Conservation (phyloP, 352 stramenopile species). For the Globisporangium lucens region DNA sequence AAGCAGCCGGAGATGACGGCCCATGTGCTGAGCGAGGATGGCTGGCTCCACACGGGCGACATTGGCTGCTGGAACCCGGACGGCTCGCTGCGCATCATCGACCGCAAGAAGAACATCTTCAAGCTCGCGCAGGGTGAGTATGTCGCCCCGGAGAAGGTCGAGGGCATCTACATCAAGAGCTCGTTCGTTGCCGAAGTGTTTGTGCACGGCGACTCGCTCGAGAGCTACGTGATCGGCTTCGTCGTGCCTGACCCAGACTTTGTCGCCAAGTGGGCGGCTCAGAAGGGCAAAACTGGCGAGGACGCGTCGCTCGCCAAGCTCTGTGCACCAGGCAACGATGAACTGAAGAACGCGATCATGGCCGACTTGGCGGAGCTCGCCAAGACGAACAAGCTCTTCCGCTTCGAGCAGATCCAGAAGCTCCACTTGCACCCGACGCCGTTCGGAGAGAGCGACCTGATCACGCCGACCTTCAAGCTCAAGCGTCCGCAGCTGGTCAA, state of each 20-base stretch:
- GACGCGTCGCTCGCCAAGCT: constrained; percentile 22
- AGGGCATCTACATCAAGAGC: constrained; percentile 92
- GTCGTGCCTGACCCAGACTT: constrained; percentile 92
- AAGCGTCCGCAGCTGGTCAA: constrained; percentile 91
- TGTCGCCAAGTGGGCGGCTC: constrained; percentile 70
- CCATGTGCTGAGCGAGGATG: constrained; percentile 89
- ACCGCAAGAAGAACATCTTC: constrained; percentile 94
- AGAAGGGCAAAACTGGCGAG: constrained; percentile 35
- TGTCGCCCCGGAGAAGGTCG: constrained; percentile 95
- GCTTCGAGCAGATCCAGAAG: constrained; percentile 91
- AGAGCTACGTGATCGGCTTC: constrained; percentile 92
- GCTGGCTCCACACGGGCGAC: constrained; percentile 97
- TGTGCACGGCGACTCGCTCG: constrained; percentile 94
- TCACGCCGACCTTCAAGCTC: constrained; percentile 97
- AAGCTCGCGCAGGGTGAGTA: constrained; percentile 95
- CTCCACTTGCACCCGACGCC: constrained; percentile 82
- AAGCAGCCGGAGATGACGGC: constrained; percentile 91
- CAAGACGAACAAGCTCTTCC: constrained; percentile 72
- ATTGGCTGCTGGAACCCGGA: constrained; percentile 93
- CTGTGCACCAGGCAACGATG: constrained; percentile 14
- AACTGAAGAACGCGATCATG: constrained; percentile 59
- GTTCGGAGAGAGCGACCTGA: constrained; percentile 91
- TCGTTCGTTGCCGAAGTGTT: constrained; percentile 91
- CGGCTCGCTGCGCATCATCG: constrained; percentile 88
- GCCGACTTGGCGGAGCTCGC: constrained; percentile 70